phyloP scores from a whole-genome alignment of 2,329 filamentous ascomycete species.

The Karstenula rhodostoma region DNA sequence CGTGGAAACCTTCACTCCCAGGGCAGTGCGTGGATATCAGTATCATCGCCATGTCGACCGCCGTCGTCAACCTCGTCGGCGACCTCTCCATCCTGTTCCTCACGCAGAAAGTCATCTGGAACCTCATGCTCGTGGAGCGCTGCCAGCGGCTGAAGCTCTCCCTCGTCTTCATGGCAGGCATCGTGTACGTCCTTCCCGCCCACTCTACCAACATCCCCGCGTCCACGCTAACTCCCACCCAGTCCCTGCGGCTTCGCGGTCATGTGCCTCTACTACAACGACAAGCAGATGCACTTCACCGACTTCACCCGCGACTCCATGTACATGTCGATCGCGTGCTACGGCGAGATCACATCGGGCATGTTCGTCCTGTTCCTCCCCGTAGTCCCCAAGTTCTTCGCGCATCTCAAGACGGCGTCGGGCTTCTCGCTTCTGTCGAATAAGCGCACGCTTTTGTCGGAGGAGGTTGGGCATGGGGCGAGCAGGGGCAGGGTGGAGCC shows the following conservation, averaged over 20 bases:
- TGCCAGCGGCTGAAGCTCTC: constrained; percentile 19
- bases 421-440: neutral
- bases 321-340: constrained; percentile 24
- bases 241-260: constrained; percentile 24
- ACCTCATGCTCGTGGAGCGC: constrained; percentile 18
- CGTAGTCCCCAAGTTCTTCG: constrained; percentile 25
- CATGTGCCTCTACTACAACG: constrained; percentile 27
- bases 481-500: neutral
- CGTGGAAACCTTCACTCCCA: constrained; percentile 22
- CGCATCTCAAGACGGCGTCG: constrained; percentile 14
- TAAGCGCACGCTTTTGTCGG: constrained; percentile 3
- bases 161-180: constrained; percentile 24
- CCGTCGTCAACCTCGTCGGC: constrained; percentile 19
- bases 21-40: constrained; percentile 22
- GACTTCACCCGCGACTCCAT: constrained; percentile 20
- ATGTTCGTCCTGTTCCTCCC: constrained; percentile 30
- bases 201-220: neutral
- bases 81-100: constrained; percentile 22
- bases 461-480: neutral
- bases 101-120: constrained; percentile 25
- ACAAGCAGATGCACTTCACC: constrained; percentile 4
- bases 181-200: constrained; percentile 20
- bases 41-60: constrained; percentile 18
- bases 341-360: constrained; percentile 25
- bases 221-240: neutral